Percentiles rank a stretch among this genome's conserved stretches.
Conservation (phyloP, 805 yeast species). For the Yarrowia yakushimensis region DNA sequence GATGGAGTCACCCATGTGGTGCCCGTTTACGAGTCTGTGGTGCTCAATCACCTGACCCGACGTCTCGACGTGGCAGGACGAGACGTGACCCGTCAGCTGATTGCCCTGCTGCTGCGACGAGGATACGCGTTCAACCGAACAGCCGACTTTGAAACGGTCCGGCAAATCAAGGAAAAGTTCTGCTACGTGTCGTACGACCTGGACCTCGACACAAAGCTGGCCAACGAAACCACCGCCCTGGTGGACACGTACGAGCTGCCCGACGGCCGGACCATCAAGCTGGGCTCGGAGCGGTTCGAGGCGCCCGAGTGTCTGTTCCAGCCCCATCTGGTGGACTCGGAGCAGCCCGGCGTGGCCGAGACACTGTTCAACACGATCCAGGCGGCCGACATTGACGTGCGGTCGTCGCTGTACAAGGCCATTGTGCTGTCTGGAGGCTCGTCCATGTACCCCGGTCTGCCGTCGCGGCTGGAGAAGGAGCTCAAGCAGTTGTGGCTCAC, state of each 20-base stretch:
- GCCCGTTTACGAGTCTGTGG: constrained; percentile 96
- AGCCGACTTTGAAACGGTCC: constrained; percentile 97
- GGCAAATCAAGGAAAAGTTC: constrained; percentile 94
- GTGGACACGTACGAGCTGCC: constrained; percentile 92
- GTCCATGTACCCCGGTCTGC: constrained; percentile 97
- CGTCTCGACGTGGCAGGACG: constrained; percentile 97
- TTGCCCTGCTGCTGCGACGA: constrained; percentile 84
- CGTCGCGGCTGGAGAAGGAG: constrained; percentile 92
- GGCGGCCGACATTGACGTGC: constrained; percentile 89
- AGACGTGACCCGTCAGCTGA: constrained; percentile 94
- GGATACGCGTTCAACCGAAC: constrained; percentile 98
- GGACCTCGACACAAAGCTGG: constrained; percentile 78
- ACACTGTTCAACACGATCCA: constrained; percentile 87
- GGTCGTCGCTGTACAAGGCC: constrained; percentile 83
- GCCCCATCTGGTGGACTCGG: constrained; percentile 90
- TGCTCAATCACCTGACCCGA: constrained; percentile 87
- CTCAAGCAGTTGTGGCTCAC: constrained; percentile 94
- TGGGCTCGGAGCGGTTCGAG: constrained; percentile 93
- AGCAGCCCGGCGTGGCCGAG: constrained; percentile 96
- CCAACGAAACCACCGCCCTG: constrained; percentile 92
- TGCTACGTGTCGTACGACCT: constrained; percentile 95
- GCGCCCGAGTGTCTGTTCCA: constrained; percentile 97
- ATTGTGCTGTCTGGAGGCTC: constrained; percentile 97
- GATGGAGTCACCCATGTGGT: constrained; percentile 98
- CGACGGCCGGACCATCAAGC: constrained; percentile 90